Percentiles rank a stretch among this genome's conserved stretches.
These are phyloP conservation scores for Leccinum olivaceopallidum DNA, from an alignment of 768 basidiomycete genomes.

Conservation along the genomic window DNA sequence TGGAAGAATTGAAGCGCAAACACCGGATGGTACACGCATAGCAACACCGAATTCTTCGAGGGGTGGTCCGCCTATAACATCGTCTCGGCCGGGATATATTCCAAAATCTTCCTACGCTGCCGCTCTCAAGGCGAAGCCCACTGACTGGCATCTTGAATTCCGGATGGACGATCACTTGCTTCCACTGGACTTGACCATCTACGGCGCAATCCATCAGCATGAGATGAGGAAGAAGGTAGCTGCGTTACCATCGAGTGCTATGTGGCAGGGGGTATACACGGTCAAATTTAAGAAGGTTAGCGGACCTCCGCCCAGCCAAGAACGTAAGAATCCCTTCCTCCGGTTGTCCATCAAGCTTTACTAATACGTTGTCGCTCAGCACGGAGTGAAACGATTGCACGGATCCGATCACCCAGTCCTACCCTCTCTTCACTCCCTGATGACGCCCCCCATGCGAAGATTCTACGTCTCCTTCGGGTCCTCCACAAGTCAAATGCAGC, in stretches of 20 bases:
- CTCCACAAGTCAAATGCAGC: constrained; percentile 79
- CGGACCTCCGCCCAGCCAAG: constrained; percentile 70
- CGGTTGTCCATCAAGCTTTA: background rate
- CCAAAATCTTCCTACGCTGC: constrained; percentile 83
- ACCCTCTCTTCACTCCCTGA: constrained; percentile 79
- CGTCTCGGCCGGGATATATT: constrained; percentile 33
- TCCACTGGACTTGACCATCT: constrained; percentile 88
- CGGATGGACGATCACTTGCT: constrained; percentile 86
- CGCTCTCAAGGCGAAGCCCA: constrained; percentile 88
- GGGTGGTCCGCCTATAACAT: constrained; percentile 38
- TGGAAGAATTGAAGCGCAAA: constrained; percentile 92
- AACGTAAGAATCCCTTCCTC: constrained; percentile 45
- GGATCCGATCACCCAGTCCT: constrained; percentile 63
- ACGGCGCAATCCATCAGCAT: constrained; percentile 94
- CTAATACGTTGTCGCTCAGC: constrained; percentile 23
- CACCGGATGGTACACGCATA: constrained; percentile 93
- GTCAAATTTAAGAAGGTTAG: constrained; percentile 91
- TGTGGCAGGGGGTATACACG: constrained; percentile 90
- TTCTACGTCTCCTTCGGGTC: constrained; percentile 86
- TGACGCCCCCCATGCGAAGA: constrained; percentile 85
- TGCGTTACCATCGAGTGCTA: constrained; percentile 61
- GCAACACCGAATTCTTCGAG: constrained; percentile 75
- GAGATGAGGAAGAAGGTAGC: constrained; percentile 77
- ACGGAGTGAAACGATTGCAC: constrained; percentile 43
- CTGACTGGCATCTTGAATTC: constrained; percentile 97